Evolutionary conservation across 108 stramenopile species (phyloP), one percentile per base, ranked within the genome.

Genomic region (Cyclotella kingstonii): DNA sequence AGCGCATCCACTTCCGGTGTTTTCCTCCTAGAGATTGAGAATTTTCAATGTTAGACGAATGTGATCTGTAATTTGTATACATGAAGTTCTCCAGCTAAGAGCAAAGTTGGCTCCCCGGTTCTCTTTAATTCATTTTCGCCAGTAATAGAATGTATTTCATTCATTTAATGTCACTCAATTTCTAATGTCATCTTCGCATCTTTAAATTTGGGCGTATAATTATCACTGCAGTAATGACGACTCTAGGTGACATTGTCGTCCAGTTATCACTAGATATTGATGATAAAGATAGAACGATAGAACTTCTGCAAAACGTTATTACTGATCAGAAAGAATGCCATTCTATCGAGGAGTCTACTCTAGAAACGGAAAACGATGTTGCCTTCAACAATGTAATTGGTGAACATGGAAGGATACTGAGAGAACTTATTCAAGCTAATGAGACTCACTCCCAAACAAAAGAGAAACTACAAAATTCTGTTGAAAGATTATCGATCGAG

Each of bases 1-100:
- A 80, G 98, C 96, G 5, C 98, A 98, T 64, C 95, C 96, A 10
- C 21, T 94, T 52, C 57, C 76, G 21, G 70, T 80, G 41, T 84
- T 96, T 44, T 3, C 38, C 18, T 22, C n/a, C n/a, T n/a, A n/a
- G n/a, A n/a, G n/a, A n/a, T n/a, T n/a, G n/a, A n/a, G n/a, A n/a
- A n/a, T n/a, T n/a, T n/a, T n/a, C n/a, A n/a, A n/a, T n/a, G n/a
- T n/a, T n/a, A n/a, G n/a, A n/a, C n/a, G n/a, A n/a, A n/a, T n/a
- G n/a, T n/a, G n/a, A n/a, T n/a, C n/a, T n/a, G n/a, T n/a, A n/a
- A n/a, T n/a, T n/a, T n/a, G n/a, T n/a, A n/a, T n/a, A n/a, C n/a
- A n/a, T n/a, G n/a, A n/a, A n/a, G n/a, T n/a, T n/a, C n/a, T n/a
- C n/a, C n/a, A n/a, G n/a, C n/a, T n/a, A n/a, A n/a, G n/a, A n/a